phyloP scores from a whole-genome alignment of 352 stramenopile species.

The Pelagophyceae sp. region DNA sequence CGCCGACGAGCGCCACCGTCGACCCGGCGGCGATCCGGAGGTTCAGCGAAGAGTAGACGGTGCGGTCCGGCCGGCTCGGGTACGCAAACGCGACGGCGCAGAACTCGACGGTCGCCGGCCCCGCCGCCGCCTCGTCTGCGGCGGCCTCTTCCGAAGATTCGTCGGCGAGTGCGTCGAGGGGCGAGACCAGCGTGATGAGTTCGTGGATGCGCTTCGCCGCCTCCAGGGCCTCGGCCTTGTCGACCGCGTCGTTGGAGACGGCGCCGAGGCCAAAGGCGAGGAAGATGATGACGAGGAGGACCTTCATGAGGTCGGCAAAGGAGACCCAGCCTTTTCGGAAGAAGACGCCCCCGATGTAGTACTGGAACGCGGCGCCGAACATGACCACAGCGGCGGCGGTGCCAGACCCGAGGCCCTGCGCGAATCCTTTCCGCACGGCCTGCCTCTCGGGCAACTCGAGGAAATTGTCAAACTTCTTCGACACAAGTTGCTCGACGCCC shows the following conservation, averaged over 20 bases:
- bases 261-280: constrained; percentile 31
- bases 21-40: constrained; percentile 42
- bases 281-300: constrained; percentile 60
- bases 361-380: constrained; percentile 49
- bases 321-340: constrained; percentile 49
- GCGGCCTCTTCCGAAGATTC: constrained; percentile 19
- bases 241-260: background rate
- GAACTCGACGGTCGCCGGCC: constrained; percentile 54
- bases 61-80: constrained; percentile 52
- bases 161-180: constrained; percentile 35
- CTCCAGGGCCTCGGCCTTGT: constrained; percentile 36
- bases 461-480: constrained; percentile 25
- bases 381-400: constrained; percentile 53
- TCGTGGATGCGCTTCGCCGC: constrained; percentile 55
- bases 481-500: constrained; percentile 14
- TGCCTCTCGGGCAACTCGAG: constrained; percentile 7
- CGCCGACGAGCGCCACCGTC: constrained; percentile 56
- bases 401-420: constrained; percentile 47
- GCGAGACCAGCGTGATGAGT: constrained; percentile 45
- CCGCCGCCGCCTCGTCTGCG: background rate
- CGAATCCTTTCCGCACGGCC: constrained; percentile 37
- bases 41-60: constrained; percentile 43
- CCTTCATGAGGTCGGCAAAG: constrained; percentile 60
- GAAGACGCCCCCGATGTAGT: constrained; percentile 52
- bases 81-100: constrained; percentile 75